Conservation (phyloP, 768 basidiomycete species). For the Infundibulicybe gibba region DNA sequence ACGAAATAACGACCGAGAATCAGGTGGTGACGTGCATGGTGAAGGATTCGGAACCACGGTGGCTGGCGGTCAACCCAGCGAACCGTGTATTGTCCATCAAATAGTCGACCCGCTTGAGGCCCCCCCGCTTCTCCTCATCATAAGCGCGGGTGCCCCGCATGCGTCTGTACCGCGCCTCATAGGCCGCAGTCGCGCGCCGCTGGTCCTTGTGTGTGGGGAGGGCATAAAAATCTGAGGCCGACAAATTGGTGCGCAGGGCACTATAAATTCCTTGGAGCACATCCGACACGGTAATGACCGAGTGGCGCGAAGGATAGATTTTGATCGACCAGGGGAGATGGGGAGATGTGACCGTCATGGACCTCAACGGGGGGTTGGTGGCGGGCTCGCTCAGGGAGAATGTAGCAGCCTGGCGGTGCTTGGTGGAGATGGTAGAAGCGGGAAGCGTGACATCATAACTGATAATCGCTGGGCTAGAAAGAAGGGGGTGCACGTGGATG, state of each 20-base stretch:
- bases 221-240: constrained; percentile 36
- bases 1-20: no score
- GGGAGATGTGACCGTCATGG: constrained; percentile 22
- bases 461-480: constrained; percentile 14
- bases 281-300: constrained; percentile 33
- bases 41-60: no score
- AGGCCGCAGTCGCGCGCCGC: constrained; percentile 39
- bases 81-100: constrained; percentile 41
- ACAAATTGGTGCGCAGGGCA: constrained; percentile 37
- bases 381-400: constrained; percentile 28
- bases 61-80: constrained; percentile 1
- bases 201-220: constrained; percentile 30
- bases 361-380: constrained; percentile 23
- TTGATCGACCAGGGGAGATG: constrained; percentile 32
- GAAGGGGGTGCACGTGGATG: constrained; percentile 23
- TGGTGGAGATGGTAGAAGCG: constrained; percentile 19
- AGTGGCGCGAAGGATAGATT: constrained; percentile 22
- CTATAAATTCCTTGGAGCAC: constrained; percentile 27
- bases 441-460: constrained; percentile 24
- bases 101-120: constrained; percentile 59
- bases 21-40: no score
- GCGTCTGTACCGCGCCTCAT: constrained; percentile 40
- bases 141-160: constrained; percentile 27
- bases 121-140: constrained; percentile 44
- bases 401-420: constrained; percentile 18